Base-by-base conservation (phyloP, 2,329 filamentous ascomycete genomes). In the Xylariaceae sp. region DNA sequence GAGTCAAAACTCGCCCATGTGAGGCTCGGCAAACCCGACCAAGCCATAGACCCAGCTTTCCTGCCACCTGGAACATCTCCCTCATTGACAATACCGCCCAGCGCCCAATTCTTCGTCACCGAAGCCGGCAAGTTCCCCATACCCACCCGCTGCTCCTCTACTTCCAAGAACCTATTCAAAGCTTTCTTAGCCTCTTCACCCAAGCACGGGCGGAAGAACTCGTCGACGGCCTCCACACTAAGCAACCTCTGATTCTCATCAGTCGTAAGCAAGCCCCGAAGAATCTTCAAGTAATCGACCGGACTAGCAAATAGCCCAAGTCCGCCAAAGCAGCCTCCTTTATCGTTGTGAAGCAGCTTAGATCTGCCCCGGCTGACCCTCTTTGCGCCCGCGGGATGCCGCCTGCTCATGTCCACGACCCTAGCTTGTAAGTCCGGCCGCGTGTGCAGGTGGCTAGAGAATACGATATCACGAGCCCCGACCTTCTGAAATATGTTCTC, bases 41-140 rank as follows among this genome's bases (percentile, higher is more conserved):
- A 62, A 22, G 58, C 60, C 60, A 62, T 62, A 3, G 60, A 37
- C 32, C 60, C 60, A 3, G 54, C 52, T 34, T 30, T 55, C 26
- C 60, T 55, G 15, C 60, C 60, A 19, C 58, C 60, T 3, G 60
- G 56, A 3, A 62, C 32, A 47, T 61, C 60, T 7, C 15, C 54
- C 41, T 62, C 60, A 34, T 62, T 62, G 21, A 61, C 10, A 37
- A 62, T 54, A 3, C 60, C 60, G 10, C 60, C 60, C 19, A 62
- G 34, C 1, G 44, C 53, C 58, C 58, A 61, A 36, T 62, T 52
- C 39, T 56, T 58, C 1, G 37, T 29, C 5, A 55, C 53, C 22
- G 42, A 44, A 21, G 29, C 40, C 2, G 56, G 58, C 3, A 62
- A 29, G 36, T 59, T 59, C 2, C 60, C 60, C 60, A 62, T 61